Percentiles rank a stretch among this genome's conserved stretches.
Conservation (phyloP, 1,284 basidiomycete genomes). For the Leccinum angustisporum region DNA sequence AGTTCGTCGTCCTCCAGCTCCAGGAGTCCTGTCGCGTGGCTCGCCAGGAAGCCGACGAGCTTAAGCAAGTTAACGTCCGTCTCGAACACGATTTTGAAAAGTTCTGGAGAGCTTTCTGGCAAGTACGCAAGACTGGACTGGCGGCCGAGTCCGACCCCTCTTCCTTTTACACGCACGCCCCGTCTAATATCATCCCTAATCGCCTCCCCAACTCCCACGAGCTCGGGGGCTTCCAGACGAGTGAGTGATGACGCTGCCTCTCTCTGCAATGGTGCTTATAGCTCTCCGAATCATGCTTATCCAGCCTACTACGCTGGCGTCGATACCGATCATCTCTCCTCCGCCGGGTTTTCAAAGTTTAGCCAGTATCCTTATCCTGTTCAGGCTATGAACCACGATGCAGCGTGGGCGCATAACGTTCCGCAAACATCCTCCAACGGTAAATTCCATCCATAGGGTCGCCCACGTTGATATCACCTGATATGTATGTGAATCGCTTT, state of each 20-base stretch:
- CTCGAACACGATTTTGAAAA: slow-evolving; percentile 66
- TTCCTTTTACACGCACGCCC: slow-evolving; percentile 35
- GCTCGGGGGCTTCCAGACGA: slow-evolving; percentile 43
- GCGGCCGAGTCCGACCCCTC: slow-evolving; percentile 52
- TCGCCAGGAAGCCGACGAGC: slow-evolving; percentile 53
- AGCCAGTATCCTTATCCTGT: no score
- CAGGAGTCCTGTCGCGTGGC: slow-evolving; percentile 76
- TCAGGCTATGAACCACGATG: no score
- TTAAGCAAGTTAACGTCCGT: slow-evolving; percentile 63
- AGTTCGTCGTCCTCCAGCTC: slow-evolving; percentile 75
- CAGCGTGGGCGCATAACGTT: no score
- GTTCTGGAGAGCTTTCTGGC: slow-evolving; percentile 66
- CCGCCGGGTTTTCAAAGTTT: no score
- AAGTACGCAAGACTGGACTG: slow-evolving; percentile 53
- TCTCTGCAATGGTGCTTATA: slow-evolving; percentile 46
- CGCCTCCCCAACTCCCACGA: slow-evolving; percentile 33
- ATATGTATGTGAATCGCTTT: no score
- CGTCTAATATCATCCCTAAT: slow-evolving; percentile 21
- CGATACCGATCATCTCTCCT: slow-evolving; percentile 41
- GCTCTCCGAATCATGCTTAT: slow-evolving; percentile 40
- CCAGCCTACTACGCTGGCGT: slow-evolving; percentile 43
- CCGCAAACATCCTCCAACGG: no score
- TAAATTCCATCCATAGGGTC: no score
- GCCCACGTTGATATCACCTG: no score
- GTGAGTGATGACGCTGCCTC: slow-evolving; percentile 45